Evolutionary conservation across 1,284 basidiomycete species (phyloP).

Genomic region (Heterobasidion annosum): DNA sequence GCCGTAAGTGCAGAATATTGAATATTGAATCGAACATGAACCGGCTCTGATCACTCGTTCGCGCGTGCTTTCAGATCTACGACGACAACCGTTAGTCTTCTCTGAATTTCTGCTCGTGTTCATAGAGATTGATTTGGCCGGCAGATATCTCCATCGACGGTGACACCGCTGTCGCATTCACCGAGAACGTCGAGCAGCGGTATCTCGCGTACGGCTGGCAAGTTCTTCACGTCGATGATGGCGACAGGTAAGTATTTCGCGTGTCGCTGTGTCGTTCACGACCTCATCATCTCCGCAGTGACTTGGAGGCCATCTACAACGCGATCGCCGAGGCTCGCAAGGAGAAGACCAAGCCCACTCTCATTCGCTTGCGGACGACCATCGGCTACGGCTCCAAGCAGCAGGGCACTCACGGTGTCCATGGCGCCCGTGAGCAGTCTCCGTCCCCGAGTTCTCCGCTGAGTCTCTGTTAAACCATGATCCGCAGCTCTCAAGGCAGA

Average conservation of each 20-base stretch:
- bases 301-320: slow-evolving; percentile 72
- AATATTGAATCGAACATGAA: slow-evolving; percentile 5
- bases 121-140: background rate
- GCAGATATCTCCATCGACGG: slow-evolving; percentile 94
- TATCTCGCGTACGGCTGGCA: slow-evolving; percentile 94
- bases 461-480: background rate
- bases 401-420: slow-evolving; percentile 89
- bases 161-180: slow-evolving; percentile 87
- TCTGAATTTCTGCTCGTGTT: background rate
- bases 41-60: slow-evolving; percentile 7
- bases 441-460: background rate
- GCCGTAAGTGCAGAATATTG: slow-evolving; percentile 44
- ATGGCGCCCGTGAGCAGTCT: slow-evolving; percentile 69
- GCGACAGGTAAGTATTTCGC: slow-evolving; percentile 56
- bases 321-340: slow-evolving; percentile 75
- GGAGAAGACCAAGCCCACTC: slow-evolving; percentile 77
- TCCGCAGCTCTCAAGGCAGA: slow-evolving; percentile 81
- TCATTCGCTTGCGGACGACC: slow-evolving; percentile 83
- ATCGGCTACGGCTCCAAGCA: slow-evolving; percentile 92
- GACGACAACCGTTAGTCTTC: slow-evolving; percentile 74
- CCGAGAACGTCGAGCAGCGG: slow-evolving; percentile 85
- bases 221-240: slow-evolving; percentile 77
- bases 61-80: slow-evolving; percentile 49
- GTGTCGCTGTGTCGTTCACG: background rate
- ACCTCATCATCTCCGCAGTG: slow-evolving; percentile 30